A percentile compares a stretch with the other conserved stretches of the same genome.
Conservation (phyloP, 208 protist genomes). For the Leishmania martiniquensis region DNA sequence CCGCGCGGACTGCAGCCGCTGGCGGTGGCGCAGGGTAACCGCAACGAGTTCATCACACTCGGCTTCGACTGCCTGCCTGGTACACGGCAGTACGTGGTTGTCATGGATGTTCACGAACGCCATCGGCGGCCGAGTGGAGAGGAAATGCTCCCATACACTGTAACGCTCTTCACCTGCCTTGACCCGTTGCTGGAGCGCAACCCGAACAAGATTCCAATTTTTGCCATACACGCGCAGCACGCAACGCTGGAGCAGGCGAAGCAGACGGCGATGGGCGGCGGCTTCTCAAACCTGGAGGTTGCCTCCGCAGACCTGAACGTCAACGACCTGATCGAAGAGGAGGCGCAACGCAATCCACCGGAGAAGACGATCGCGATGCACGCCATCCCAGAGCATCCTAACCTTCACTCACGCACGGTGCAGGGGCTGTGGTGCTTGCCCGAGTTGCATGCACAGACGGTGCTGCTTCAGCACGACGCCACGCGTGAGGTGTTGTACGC, state of each 20-base stretch:
- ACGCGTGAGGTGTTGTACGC: constrained; percentile 7
- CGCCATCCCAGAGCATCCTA: constrained; percentile 8
- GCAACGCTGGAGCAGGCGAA: constrained; percentile 16
- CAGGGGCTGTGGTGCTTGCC: constrained; percentile 3
- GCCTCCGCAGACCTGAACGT: constrained; percentile 1
- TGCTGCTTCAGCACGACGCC: not conserved
- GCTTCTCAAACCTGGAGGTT: not conserved
- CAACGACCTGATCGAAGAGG: constrained; percentile 4
- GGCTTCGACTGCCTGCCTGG: constrained; percentile 78
- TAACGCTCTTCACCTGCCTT: constrained; percentile 72
- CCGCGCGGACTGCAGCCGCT: constrained; percentile 36
- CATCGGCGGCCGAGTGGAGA: not conserved
- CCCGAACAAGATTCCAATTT: not conserved
- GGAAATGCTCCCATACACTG: constrained; percentile 51
- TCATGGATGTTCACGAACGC: constrained; percentile 39
- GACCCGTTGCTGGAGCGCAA: constrained; percentile 20
- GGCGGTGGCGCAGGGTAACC: constrained; percentile 39
- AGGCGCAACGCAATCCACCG: not conserved
- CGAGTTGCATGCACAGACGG: not conserved
- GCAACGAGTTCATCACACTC: constrained; percentile 48
- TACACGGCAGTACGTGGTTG: constrained; percentile 59
- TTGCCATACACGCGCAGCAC: constrained; percentile 12
- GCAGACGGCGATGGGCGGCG: not conserved
- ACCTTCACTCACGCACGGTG: constrained; percentile 19
- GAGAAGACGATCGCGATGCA: constrained; percentile 20